phyloP scores from a whole-genome alignment of 768 basidiomycete species.

The Boletus patriciae region DNA sequence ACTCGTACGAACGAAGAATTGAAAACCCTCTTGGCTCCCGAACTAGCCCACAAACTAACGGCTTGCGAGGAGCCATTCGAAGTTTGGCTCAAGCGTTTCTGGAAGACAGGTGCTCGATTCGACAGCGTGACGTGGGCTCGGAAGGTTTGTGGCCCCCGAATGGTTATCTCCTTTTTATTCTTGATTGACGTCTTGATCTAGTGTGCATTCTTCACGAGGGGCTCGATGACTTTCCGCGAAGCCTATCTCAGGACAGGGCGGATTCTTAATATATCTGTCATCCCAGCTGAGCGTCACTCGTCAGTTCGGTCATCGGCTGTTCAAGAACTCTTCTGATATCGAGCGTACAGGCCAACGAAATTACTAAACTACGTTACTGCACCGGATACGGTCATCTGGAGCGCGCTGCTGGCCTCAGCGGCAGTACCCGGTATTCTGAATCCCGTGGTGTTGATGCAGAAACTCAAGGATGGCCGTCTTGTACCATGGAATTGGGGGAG shows the following conservation, averaged over 20 bases:
- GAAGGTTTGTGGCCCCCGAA: conserved; percentile 54
- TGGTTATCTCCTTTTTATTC: not conserved
- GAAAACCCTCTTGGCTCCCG: conserved; percentile 70
- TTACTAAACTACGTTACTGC: conserved; percentile 93
- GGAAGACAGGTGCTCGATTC: conserved; percentile 92
- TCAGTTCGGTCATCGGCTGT: conserved; percentile 30
- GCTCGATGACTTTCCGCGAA: conserved; percentile 93
- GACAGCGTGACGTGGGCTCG: conserved; percentile 87
- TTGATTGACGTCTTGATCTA: conserved; percentile 26
- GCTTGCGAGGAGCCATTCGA: conserved; percentile 77
- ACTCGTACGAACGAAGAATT: conserved; percentile 90
- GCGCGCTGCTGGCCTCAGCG: conserved; percentile 80
- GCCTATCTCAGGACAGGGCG: conserved; percentile 92
- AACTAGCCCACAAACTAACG: conserved; percentile 79
- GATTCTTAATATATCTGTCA: conserved; percentile 90
- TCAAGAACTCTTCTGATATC: conserved; percentile 7
- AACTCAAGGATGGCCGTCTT: conserved; percentile 72
- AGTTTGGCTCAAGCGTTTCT: conserved; percentile 71
- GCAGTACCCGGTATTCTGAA: conserved; percentile 96
- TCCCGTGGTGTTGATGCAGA: conserved; percentile 94
- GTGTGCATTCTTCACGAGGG: conserved; percentile 88
- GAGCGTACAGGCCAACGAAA: conserved; percentile 75
- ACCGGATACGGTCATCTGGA: conserved; percentile 89
- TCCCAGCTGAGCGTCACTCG: conserved; percentile 90
- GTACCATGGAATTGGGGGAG: conserved; percentile 96